These are phyloP conservation scores for Sphaceloma murrayae DNA, from an alignment of 2,329 filamentous ascomycete species.

Conservation along the genomic window DNA sequence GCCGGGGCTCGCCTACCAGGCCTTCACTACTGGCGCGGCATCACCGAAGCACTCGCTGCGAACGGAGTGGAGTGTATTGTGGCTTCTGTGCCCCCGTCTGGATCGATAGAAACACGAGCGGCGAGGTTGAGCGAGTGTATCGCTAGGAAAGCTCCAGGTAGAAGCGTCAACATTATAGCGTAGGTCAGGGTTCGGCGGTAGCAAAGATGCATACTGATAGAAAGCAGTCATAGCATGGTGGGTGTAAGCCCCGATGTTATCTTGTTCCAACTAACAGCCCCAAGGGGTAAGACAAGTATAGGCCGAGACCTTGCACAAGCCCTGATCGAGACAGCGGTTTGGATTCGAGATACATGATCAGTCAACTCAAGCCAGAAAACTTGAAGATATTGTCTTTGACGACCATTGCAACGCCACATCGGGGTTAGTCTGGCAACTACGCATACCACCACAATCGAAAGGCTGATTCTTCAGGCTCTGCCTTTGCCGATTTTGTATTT, in stretches of 20 bases:
- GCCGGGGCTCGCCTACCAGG: conserved; percentile 46
- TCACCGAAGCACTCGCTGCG: conserved; percentile 47
- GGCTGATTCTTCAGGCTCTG: conserved; percentile 43
- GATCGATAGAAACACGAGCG: conserved; percentile 50
- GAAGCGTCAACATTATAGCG: conserved; percentile 56
- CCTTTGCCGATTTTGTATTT: conserved; percentile 54
- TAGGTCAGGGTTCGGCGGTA: conserved; percentile 30
- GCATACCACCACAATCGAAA: too few species aligned
- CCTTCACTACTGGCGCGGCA: conserved; percentile 56
- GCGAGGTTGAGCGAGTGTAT: conserved; percentile 46
- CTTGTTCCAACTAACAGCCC: too few species aligned
- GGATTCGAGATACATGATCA: conserved; percentile 57
- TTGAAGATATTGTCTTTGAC: conserved; percentile 68
- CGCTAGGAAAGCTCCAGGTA: conserved; percentile 43
- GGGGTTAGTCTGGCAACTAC: too few species aligned
- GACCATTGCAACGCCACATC: conserved; percentile 53
- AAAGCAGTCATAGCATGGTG: conserved; percentile 47
- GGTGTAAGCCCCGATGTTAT: too few species aligned
- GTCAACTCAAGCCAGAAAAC: conserved; percentile 46
- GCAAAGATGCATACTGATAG: background rate
- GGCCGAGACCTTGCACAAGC: too few species aligned
- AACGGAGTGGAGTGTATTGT: conserved; percentile 54
- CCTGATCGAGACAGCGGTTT: conserved; percentile 49
- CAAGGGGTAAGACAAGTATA: conserved; percentile 29
- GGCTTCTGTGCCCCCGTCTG: conserved; percentile 49